phyloP scores from a whole-genome alignment of 2,329 filamentous ascomycete species.

The Tricladium varicosporioides region DNA sequence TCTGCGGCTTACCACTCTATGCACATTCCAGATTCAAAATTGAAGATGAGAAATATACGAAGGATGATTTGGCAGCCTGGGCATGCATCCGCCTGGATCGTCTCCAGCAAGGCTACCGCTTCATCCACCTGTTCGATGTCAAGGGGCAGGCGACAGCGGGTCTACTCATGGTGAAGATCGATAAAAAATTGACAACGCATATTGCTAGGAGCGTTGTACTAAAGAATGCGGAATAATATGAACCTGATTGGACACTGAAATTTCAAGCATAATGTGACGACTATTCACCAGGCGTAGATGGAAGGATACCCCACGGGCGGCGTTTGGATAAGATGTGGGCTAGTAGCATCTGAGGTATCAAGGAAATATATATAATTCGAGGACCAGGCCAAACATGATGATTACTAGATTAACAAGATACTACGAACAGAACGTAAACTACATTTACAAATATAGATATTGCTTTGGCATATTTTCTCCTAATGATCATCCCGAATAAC shows the following conservation, averaged over 20 bases:
- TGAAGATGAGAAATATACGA: conserved; percentile 78
- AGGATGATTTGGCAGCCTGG: conserved; percentile 82
- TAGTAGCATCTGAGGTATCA: not conserved
- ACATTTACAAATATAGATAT: not conserved
- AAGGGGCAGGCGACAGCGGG: conserved; percentile 66
- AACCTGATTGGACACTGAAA: not conserved
- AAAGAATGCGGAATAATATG: not conserved
- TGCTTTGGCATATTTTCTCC: not conserved
- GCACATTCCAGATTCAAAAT: conserved; percentile 62
- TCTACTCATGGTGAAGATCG: conserved; percentile 70
- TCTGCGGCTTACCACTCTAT: conserved; percentile 6
- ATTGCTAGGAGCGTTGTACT: not conserved
- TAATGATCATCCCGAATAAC: too few relatives aligned
- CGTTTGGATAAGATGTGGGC: not conserved
- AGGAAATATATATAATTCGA: not conserved
- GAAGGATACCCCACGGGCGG: not conserved
- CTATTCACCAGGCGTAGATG: not conserved
- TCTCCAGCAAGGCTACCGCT: conserved; percentile 70
- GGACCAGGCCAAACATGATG: not conserved
- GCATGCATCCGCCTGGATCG: conserved; percentile 83
- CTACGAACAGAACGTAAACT: not conserved
- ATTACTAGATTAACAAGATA: not conserved
- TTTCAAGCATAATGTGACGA: not conserved
- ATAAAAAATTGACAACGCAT: conserved; percentile 46
- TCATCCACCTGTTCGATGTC: conserved; percentile 72